Conservation (phyloP, 306 rosid genomes). For the Trifolium fragiferum region DNA sequence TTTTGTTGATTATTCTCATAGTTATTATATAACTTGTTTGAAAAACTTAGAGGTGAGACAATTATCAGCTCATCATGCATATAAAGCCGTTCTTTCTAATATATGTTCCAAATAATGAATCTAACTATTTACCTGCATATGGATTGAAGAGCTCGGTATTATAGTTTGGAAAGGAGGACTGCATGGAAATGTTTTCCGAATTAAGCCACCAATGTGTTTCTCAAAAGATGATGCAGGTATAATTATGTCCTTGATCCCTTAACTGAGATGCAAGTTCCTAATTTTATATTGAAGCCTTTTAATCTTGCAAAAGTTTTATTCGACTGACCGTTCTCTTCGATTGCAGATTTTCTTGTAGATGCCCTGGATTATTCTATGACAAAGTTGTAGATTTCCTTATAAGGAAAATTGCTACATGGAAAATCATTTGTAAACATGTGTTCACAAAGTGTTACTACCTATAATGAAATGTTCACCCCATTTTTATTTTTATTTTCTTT, state of each 20-base stretch:
- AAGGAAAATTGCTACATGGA: slow-evolving; percentile 20
- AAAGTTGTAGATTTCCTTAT: slow-evolving; percentile 48
- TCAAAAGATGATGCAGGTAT: slow-evolving; percentile 87
- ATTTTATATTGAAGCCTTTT: slow-evolving; percentile 32
- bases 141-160: slow-evolving; percentile 73
- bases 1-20: slow-evolving; percentile 34
- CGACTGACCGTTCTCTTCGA: neutral
- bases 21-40: slow-evolving; percentile 50
- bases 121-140: slow-evolving; percentile 39
- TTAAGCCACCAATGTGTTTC: slow-evolving; percentile 96
- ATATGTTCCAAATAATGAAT: slow-evolving; percentile 1
- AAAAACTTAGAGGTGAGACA: slow-evolving; percentile 79
- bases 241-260: slow-evolving; percentile 8
- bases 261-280: slow-evolving; percentile 8
- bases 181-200: slow-evolving; percentile 85
- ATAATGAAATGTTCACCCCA: slow-evolving; percentile 39
- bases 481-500: neutral
- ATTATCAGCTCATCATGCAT: slow-evolving; percentile 23
- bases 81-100: neutral
- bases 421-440: neutral
- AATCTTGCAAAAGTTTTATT: neutral
- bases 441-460: neutral
- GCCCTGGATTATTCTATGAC: slow-evolving; percentile 83
- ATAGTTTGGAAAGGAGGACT: slow-evolving; percentile 89
- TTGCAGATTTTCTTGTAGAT: slow-evolving; percentile 91